Conservation (phyloP, 2,329 filamentous ascomycete species). For the Mollisiaceae sp. region DNA sequence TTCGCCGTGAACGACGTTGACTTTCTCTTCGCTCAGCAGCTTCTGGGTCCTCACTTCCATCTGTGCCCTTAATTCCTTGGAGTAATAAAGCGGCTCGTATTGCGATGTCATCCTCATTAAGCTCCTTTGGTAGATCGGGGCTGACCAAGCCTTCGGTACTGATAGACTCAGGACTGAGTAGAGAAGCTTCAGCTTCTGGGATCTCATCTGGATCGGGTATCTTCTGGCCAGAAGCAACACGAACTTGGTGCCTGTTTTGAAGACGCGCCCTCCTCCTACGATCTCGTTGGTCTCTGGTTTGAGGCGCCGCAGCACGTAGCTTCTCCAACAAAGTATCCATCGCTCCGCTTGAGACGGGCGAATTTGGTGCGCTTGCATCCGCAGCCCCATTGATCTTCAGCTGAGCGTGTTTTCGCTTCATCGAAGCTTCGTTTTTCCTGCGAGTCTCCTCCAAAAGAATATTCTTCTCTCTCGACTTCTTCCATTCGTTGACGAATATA, state of each 20-base stretch:
- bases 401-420: conserved; percentile 85
- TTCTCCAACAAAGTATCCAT: conserved; percentile 98
- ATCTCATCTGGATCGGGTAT: conserved; percentile 76
- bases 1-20: conserved; percentile 60
- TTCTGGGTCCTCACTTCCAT: conserved; percentile 56
- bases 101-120: conserved; percentile 70
- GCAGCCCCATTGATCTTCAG: conserved; percentile 57
- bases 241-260: conserved; percentile 89
- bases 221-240: conserved; percentile 86
- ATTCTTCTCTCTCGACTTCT: conserved; percentile 96
- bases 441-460: conserved; percentile 78
- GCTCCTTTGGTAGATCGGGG: conserved; percentile 38
- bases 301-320: conserved; percentile 87
- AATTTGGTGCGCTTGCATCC: conserved; percentile 56
- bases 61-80: conserved; percentile 77
- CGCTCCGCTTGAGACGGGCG: conserved; percentile 79
- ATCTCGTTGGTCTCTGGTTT: conserved; percentile 87
- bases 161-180: conserved; percentile 54
- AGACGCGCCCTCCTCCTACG: conserved; percentile 83
- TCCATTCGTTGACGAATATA: conserved; percentile 90
- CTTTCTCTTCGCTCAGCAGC: conserved; percentile 60
- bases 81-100: conserved; percentile 83
- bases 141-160: conserved; percentile 42
- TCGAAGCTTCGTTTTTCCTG: conserved; percentile 85
- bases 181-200: conserved; percentile 60